Percentiles rank a stretch among this genome's conserved stretches.
Evolutionary conservation across 1,284 basidiomycete species (phyloP).

Genomic region (Papiliotrema terrestris): DNA sequence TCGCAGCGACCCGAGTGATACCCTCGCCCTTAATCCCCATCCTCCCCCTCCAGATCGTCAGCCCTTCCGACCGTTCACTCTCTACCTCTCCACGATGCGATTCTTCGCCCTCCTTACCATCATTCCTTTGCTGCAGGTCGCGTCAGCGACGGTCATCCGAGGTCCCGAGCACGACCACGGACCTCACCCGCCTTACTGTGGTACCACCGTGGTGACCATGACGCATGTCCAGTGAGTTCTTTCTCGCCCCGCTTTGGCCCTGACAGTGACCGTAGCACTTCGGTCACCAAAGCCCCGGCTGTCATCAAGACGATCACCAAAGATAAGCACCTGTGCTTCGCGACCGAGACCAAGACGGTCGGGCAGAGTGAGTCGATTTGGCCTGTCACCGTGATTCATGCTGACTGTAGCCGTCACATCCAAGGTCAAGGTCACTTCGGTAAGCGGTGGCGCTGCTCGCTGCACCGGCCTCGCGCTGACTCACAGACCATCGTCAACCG

Average conservation of each 20-base stretch:
- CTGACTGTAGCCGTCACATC: not conserved
- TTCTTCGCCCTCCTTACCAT: not conserved
- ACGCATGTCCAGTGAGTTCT: not conserved
- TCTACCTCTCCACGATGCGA: not conserved
- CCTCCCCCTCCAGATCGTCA: too few species aligned
- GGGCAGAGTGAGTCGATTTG: not conserved
- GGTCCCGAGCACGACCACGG: not conserved
- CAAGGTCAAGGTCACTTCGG: conserved; percentile 1
- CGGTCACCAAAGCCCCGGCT: not conserved
- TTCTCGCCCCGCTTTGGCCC: not conserved
- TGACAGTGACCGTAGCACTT: not conserved
- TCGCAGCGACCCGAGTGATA: too few species aligned
- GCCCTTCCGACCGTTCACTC: not conserved
- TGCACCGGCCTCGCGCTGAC: not conserved
- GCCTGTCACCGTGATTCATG: not conserved
- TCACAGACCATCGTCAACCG: conserved; percentile 1
- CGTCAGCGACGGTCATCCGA: not conserved
- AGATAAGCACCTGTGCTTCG: conserved; percentile 3
- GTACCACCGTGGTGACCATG: conserved; percentile 1
- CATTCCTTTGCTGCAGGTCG: not conserved
- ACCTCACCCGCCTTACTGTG: conserved; percentile 1
- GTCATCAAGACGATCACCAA: conserved; percentile 5
- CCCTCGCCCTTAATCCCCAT: too few species aligned
- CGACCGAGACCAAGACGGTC: not conserved
- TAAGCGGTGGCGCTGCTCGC: not conserved